These are phyloP conservation scores for Penicillium sp. DNA, from an alignment of 2,329 filamentous ascomycete genomes.

Conservation along the genomic window DNA sequence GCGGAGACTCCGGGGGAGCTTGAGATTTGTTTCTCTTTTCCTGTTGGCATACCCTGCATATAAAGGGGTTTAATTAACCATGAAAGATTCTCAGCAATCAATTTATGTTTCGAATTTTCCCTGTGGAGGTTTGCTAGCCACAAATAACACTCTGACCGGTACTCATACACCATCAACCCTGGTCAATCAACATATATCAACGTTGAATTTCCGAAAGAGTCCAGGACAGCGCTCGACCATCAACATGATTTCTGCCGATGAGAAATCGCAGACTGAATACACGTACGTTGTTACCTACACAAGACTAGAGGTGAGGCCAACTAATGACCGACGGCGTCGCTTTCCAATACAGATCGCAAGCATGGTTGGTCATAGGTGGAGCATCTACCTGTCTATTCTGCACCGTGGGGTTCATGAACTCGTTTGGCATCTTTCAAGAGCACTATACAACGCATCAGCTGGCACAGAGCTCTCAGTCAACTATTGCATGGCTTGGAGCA, in stretches of 20 bases:
- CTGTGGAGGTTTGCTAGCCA: not conserved
- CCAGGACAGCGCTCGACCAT: too few relatives aligned
- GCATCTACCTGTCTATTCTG: slow-evolving; percentile 37
- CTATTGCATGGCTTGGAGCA: slow-evolving; percentile 40
- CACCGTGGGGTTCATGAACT: slow-evolving; percentile 42
- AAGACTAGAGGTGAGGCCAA: not conserved
- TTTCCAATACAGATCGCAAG: slow-evolving; percentile 22
- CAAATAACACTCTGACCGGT: not conserved
- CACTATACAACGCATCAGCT: slow-evolving; percentile 35
- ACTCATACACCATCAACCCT: not conserved
- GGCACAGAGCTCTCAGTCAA: slow-evolving; percentile 28
- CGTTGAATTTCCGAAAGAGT: too few relatives aligned
- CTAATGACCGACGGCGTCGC: not conserved
- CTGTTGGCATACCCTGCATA: not conserved
- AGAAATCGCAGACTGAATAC: not conserved
- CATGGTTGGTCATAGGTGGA: slow-evolving; percentile 34
- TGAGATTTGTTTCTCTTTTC: not conserved
- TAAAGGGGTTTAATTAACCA: not conserved
- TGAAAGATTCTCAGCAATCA: too few relatives aligned
- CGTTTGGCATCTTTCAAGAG: slow-evolving; percentile 41
- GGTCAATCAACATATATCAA: too few relatives aligned
- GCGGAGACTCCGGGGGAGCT: slow-evolving; percentile 14
- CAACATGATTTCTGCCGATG: too few relatives aligned
- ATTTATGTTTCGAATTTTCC: too few relatives aligned
- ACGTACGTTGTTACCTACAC: not conserved